phyloP scores from a whole-genome alignment of 768 basidiomycete genomes.

The Kwoniella botswanensis region DNA sequence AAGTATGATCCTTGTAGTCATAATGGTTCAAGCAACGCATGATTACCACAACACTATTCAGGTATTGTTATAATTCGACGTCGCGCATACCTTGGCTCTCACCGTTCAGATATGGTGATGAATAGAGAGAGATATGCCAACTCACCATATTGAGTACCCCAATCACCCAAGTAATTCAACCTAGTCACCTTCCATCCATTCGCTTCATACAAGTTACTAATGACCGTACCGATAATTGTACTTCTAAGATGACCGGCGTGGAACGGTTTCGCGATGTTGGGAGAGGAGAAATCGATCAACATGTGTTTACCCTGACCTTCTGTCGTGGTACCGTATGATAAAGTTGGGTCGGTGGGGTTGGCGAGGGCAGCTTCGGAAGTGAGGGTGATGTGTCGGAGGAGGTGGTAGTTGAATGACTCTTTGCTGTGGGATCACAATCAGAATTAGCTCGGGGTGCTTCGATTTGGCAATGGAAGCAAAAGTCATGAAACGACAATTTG shows the following conservation, averaged over 20 bases:
- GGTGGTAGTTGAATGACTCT: slow-evolving; percentile 62
- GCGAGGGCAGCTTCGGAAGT: slow-evolving; percentile 49
- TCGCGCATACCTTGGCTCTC: too few relatives aligned
- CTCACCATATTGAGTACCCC: slow-evolving; percentile 87
- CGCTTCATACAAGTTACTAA: slow-evolving; percentile 85
- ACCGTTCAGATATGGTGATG: too few relatives aligned
- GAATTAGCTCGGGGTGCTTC: not conserved
- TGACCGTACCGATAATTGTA: slow-evolving; percentile 98
- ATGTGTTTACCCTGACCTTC: slow-evolving; percentile 72
- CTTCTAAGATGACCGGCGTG: slow-evolving; percentile 95
- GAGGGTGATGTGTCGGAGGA: slow-evolving; percentile 56
- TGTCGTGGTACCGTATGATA: slow-evolving; percentile 79
- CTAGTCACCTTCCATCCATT: slow-evolving; percentile 91
- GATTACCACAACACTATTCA: too few relatives aligned
- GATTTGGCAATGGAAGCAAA: not conserved
- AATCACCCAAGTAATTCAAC: slow-evolving; percentile 95
- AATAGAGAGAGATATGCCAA: not conserved
- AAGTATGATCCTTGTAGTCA: not conserved
- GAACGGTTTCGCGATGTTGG: slow-evolving; percentile 98
- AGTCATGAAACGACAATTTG: not conserved
- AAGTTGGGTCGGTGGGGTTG: slow-evolving; percentile 58
- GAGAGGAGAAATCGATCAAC: slow-evolving; percentile 81
- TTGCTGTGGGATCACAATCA: slow-evolving; percentile 67
- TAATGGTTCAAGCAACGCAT: not conserved
- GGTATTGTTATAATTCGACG: too few relatives aligned